A percentile compares a stretch with the other conserved stretches of the same genome.
Conservation (phyloP, 306 rosid species). For the Vicia villosa region DNA sequence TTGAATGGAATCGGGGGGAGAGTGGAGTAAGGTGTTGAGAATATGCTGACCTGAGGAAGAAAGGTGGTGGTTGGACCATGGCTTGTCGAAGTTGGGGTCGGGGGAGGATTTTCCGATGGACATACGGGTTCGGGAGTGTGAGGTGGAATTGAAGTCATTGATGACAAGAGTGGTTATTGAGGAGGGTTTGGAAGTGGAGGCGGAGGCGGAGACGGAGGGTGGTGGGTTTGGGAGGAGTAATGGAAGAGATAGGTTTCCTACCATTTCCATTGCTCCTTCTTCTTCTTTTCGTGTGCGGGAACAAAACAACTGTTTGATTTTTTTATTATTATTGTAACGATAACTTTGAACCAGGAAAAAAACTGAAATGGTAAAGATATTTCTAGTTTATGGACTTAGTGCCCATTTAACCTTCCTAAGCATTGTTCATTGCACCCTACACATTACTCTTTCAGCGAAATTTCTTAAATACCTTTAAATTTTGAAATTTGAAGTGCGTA, state of each 20-base stretch:
- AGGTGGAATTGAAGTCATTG: constrained; percentile 40
- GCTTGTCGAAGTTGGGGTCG: constrained; percentile 80
- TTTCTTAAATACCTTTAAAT: too few relatives aligned
- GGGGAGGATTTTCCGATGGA: constrained; percentile 56
- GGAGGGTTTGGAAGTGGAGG: constrained; percentile 26
- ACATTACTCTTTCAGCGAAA: too few relatives aligned
- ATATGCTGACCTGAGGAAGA: constrained; percentile 61
- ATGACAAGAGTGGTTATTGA: constrained; percentile 44
- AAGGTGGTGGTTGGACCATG: constrained; percentile 66
- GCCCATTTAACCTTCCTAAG: too few relatives aligned
- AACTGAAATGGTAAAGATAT: too few relatives aligned
- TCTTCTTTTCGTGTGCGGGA: neutral
- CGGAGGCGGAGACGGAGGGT: too few relatives aligned
- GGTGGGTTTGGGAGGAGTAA: constrained; percentile 67
- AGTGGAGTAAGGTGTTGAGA: constrained; percentile 51
- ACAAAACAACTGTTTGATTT: neutral
- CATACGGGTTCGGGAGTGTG: constrained; percentile 38
- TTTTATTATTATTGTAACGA: neutral
- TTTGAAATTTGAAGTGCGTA: too few relatives aligned
- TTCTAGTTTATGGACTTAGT: too few relatives aligned
- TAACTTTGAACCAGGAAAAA: neutral
- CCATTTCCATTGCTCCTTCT: constrained; percentile 53
- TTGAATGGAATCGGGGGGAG: constrained; percentile 30
- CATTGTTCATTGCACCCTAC: too few relatives aligned
- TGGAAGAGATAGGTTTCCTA: constrained; percentile 59